phyloP scores from a whole-genome alignment of 805 yeast species.

The Myxozyma geophila region DNA sequence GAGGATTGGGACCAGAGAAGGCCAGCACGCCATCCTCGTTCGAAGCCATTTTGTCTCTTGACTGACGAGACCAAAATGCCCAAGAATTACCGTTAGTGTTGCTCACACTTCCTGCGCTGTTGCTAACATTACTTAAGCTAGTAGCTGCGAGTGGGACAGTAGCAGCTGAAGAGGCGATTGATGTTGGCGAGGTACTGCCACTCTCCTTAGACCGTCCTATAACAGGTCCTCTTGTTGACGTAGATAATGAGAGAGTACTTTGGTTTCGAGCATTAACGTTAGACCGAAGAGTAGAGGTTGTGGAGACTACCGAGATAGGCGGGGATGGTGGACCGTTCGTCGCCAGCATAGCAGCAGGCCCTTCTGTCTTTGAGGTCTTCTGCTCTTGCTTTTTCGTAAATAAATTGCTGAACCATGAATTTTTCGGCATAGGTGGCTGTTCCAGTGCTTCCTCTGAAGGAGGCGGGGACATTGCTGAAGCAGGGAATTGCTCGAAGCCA shows the following conservation, averaged over 20 bases:
- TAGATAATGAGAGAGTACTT: constrained; percentile 21
- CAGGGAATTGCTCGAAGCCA: constrained; percentile 34
- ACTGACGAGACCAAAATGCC: constrained; percentile 33
- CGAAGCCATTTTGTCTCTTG: constrained; percentile 5
- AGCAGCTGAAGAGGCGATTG: background rate
- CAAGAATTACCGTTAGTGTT: constrained; percentile 22
- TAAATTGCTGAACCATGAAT: constrained; percentile 23
- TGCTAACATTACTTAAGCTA: background rate
- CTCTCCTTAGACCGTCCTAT: constrained; percentile 2
- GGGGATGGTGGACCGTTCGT: constrained; percentile 34
- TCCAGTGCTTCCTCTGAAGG: constrained; percentile 25
- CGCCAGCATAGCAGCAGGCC: background rate
- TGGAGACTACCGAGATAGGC: constrained; percentile 32
- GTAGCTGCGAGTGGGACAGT: background rate
- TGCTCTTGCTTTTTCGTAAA: constrained; percentile 25
- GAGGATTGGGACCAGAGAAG: constrained; percentile 19
- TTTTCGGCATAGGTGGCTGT: constrained; percentile 7
- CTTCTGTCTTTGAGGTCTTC: constrained; percentile 3
- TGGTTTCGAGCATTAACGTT: constrained; percentile 24
- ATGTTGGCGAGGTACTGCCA: constrained; percentile 4
- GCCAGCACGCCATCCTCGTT: constrained; percentile 34
- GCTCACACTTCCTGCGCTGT: background rate
- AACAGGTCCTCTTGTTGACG: background rate
- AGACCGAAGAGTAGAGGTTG: constrained; percentile 31
- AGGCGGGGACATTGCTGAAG: constrained; percentile 33